Base-by-base conservation (phyloP, 495 filamentous ascomycete species). In the Podospora didyma region DNA sequence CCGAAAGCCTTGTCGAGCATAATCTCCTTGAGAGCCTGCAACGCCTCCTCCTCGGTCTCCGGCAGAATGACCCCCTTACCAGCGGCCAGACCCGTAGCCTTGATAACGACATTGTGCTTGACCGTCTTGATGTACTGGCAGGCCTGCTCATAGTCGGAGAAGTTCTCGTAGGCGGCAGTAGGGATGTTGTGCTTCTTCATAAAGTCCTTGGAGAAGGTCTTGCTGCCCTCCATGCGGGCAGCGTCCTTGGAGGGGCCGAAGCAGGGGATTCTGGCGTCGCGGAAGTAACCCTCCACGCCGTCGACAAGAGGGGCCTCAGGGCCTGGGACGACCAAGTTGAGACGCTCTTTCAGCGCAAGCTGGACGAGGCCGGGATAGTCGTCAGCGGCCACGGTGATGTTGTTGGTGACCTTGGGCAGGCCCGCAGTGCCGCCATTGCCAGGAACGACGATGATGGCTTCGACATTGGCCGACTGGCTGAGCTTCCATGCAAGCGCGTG, bases 121-220 rank as follows among this genome's bases (percentile, higher is more conserved):
- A 96, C 77, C 11, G 71, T 77, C 62, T 92, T 88, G 42, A 97
- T 75, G 66, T 97, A 92, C 54, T 81, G 71, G 64, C 79, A 76
- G 4, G 95, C 94, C 26, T 82, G 73, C 55, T 89, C 84, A 72
- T 93, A 95, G 61, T 87, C 77, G 70, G 79, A 85, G 72, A 97
- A 96, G 74, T 92, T 97, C 69, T 84, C 80, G 73, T 95, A 98
- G 24, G 77, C 80, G 7, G 95, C 94, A 2, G 94, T 97, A 39
- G 94, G 93, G 62, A 98, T 96, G 62, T 79, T 78, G 72, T 96
- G 85, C 58, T 85, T 83, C 70, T 89, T 83, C 95, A 98, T 98
- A 70, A 98, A 98, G 73, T 98, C 93, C 72, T 98, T 98, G 28
- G 90, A 89, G 74, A 95, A 97, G 14, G 92, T 88, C 78, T 98